Evolutionary conservation across 2,329 filamentous ascomycete species (phyloP).

Genomic region (Alternaria burnsii): DNA sequence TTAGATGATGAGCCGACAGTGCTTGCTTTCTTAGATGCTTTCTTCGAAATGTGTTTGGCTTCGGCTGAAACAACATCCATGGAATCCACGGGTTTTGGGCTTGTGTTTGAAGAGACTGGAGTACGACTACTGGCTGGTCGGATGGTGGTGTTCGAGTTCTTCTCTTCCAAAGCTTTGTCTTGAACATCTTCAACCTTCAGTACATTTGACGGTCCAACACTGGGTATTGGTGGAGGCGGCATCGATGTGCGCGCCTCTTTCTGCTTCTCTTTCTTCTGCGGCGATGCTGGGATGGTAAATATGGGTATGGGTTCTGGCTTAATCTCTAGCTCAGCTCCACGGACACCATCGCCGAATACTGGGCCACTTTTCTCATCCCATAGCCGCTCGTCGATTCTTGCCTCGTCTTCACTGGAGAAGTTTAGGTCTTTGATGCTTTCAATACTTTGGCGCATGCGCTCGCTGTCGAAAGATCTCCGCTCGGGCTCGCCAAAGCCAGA

Average conservation of each 20-base stretch:
- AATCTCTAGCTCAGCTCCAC: conserved; percentile 24
- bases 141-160: conserved; percentile 42
- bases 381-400: conserved; percentile 33
- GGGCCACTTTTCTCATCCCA: conserved; percentile 39
- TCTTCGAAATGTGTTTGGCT: not conserved
- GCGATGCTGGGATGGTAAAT: conserved; percentile 6
- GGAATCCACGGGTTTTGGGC: conserved; percentile 26
- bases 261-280: conserved; percentile 9
- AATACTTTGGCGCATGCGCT: conserved; percentile 37
- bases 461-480: conserved; percentile 32
- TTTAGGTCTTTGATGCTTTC: conserved; percentile 30
- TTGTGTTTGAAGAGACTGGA: conserved; percentile 32
- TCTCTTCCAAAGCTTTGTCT: conserved; percentile 42
- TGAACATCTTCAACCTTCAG: conserved; percentile 23
- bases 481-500: conserved; percentile 43
- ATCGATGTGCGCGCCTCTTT: conserved; percentile 4
- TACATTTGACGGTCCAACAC: conserved; percentile 17
- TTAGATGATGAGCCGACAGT: not conserved
- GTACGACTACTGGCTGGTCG: conserved; percentile 37
- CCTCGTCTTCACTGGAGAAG: conserved; percentile 21
- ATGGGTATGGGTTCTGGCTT: conserved; percentile 15
- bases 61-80: conserved; percentile 7
- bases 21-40: not conserved
- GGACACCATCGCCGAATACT: conserved; percentile 30
- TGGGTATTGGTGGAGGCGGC: conserved; percentile 3